Evolutionary conservation across 352 stramenopile genomes (phyloP).

Genomic region (Globisporangium spinosum): DNA sequence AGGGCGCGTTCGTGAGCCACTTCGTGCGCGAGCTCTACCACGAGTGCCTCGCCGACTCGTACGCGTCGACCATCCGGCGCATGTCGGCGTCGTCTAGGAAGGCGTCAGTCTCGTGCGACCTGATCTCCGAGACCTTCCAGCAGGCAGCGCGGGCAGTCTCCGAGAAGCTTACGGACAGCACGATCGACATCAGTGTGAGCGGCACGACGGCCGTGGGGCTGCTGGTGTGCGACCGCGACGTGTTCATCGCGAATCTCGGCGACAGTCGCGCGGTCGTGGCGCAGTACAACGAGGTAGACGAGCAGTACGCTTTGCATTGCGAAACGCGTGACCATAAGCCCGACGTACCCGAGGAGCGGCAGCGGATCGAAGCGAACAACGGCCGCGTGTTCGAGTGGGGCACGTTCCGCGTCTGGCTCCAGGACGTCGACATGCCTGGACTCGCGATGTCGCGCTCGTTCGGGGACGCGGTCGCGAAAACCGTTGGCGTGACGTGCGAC

Average conservation of each 20-base stretch:
- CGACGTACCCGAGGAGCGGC: constrained; percentile 54
- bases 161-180: constrained; percentile 37
- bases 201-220: constrained; percentile 68
- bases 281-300: constrained; percentile 27
- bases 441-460: constrained; percentile 84
- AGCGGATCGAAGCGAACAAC: constrained; percentile 64
- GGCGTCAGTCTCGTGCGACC: constrained; percentile 32
- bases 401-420: constrained; percentile 75
- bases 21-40: constrained; percentile 70
- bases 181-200: constrained; percentile 74
- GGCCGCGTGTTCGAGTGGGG: constrained; percentile 84
- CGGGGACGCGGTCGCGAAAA: constrained; percentile 75
- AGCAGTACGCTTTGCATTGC: constrained; percentile 47
- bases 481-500: constrained; percentile 68
- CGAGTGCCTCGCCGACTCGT: constrained; percentile 40
- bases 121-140: constrained; percentile 53
- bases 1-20: constrained; percentile 76
- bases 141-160: constrained; percentile 36
- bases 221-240: constrained; percentile 50
- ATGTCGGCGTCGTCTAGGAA: not conserved
- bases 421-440: constrained; percentile 82
- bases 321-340: constrained; percentile 84
- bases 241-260: constrained; percentile 73
- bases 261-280: constrained; percentile 70
- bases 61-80: constrained; percentile 10